Conservation (phyloP, 257 asterid genomes). For the Ligustrum vulgare region DNA sequence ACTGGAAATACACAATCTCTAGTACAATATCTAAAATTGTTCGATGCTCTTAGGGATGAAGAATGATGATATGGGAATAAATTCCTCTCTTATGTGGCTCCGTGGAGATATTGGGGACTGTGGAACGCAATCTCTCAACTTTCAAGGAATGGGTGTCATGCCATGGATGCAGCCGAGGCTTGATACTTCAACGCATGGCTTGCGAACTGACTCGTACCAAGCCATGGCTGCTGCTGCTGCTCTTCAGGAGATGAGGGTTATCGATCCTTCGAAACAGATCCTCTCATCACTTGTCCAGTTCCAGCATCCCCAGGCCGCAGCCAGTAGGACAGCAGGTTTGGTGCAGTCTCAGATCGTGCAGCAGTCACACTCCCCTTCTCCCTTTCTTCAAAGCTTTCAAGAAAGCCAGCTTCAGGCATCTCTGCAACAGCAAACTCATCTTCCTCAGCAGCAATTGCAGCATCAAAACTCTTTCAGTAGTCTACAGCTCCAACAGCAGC, state of each 20-base stretch:
- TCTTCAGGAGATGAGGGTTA: constrained; percentile 52
- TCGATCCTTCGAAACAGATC: constrained; percentile 59
- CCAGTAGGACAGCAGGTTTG: constrained; percentile 26
- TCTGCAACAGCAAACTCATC: constrained; percentile 38
- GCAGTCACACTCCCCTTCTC: constrained; percentile 43
- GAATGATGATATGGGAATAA: constrained; percentile 56
- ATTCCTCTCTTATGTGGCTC: constrained; percentile 58
- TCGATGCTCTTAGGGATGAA: constrained; percentile 48
- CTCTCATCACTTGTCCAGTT: constrained; percentile 50
- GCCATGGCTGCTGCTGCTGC: constrained; percentile 76
- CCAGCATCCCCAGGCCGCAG: constrained; percentile 47
- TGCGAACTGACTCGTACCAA: constrained; percentile 66
- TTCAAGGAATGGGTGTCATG: constrained; percentile 59
- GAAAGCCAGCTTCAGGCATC: constrained; percentile 34
- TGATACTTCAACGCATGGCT: constrained; percentile 44
- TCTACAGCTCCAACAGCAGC: constrained; percentile 30
- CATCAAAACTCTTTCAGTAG: constrained; percentile 25
- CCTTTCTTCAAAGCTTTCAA: constrained; percentile 39
- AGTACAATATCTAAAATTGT: constrained; percentile 2
- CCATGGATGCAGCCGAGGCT: constrained; percentile 74
- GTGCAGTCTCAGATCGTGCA: constrained; percentile 48
- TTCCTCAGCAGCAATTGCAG: constrained; percentile 48
- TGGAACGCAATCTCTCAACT: constrained; percentile 53
- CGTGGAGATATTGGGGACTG: constrained; percentile 49
- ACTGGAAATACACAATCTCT: background rate